Evolutionary conservation across 768 basidiomycete species (phyloP).

Genomic region (Leucocoprinus leucothites): DNA sequence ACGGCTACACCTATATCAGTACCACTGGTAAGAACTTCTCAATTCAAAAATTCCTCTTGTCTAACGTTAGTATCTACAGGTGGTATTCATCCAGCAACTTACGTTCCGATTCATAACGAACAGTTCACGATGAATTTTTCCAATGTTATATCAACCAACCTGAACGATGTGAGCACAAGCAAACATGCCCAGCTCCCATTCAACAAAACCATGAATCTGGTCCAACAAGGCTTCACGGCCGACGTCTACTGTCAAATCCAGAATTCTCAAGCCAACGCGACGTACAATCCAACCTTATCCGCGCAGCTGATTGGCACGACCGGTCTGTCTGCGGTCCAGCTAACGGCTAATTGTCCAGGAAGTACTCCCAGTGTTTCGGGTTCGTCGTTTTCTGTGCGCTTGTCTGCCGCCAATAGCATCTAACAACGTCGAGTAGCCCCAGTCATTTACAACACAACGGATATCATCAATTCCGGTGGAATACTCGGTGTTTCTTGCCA

Average conservation of each 20-base stretch:
- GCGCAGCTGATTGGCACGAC: no score
- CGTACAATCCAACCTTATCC: background rate
- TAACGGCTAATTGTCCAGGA: no score
- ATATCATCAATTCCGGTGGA: background rate
- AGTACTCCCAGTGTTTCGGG: no score
- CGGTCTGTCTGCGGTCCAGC: no score
- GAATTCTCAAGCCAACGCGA: background rate
- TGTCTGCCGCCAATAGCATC: background rate
- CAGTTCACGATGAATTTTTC: background rate
- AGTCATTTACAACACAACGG: background rate
- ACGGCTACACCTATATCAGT: slow-evolving; percentile 3
- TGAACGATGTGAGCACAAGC: background rate
- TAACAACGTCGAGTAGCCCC: background rate
- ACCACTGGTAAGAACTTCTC: background rate
- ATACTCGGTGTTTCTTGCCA: background rate
- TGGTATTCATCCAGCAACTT: background rate
- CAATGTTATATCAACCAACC: background rate
- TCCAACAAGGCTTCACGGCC: slow-evolving; percentile 5
- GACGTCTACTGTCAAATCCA: background rate
- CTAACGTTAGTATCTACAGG: background rate
- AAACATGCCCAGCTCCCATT: background rate
- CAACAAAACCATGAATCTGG: slow-evolving; percentile 6
- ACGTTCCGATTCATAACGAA: background rate
- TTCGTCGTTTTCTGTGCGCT: background rate
- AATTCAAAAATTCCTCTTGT: no score